Evolutionary conservation across 169 alveolate species (phyloP).

Genomic region (Eimeria tenella): DNA sequence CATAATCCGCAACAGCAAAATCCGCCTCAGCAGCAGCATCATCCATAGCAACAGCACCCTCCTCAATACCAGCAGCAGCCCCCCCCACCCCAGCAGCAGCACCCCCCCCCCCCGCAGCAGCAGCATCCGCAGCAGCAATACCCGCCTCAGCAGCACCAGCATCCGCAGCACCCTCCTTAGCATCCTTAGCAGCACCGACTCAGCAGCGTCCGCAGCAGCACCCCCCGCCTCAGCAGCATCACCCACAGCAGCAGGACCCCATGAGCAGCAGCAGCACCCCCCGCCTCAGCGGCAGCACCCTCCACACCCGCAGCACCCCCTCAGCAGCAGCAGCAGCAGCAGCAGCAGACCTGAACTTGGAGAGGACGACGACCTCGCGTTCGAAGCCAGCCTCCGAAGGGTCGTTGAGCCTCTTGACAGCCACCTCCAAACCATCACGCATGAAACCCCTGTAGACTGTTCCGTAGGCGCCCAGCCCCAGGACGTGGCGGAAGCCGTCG

Average conservation of each 20-base stretch:
- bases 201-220: neutral
- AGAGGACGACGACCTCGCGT: conserved; percentile 81
- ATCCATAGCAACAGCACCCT: neutral
- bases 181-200: neutral
- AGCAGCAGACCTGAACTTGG: conserved; percentile 78
- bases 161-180: neutral
- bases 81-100: no score
- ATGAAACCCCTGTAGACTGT: conserved; percentile 63
- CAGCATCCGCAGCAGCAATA: neutral
- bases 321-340: neutral
- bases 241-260: neutral
- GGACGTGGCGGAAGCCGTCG: conserved; percentile 33
- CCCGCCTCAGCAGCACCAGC: neutral
- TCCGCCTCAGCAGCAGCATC: neutral
- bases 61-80: neutral
- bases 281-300: neutral
- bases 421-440: conserved; percentile 61
- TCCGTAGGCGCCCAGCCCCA: conserved; percentile 78
- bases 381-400: conserved; percentile 76
- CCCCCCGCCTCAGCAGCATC: neutral
- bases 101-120: neutral
- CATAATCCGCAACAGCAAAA: no score
- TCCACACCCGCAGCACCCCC: neutral
- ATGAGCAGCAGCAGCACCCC: neutral
- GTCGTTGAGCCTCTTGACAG: conserved; percentile 68